Evolutionary conservation across 1,284 basidiomycete genomes (phyloP), one percentile per base, ranked within the genome.

Genomic region (Microbotryomycetes sp.): DNA sequence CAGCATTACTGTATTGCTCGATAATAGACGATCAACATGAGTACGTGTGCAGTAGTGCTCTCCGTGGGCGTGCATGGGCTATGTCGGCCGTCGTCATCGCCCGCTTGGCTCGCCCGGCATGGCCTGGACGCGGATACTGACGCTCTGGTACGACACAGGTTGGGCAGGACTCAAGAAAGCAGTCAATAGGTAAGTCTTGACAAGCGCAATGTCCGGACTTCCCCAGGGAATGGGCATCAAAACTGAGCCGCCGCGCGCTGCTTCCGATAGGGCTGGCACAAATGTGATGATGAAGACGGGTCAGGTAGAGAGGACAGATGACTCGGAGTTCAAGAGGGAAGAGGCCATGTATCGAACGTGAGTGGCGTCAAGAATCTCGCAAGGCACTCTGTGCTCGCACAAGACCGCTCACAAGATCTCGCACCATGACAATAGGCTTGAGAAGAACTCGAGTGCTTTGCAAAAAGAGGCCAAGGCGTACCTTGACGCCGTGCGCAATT

Each of bases 401-500:
- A n/a, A n/a, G n/a, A 18, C 47, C 24, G 21, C 16, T 28, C 13
- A 46, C 31, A 49, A 21, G 23, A 28, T 45, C 48, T 29, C 46
- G 54, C 1, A 21, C 52, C 41, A 41, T 59, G 21, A 48, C 13
- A 3, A 29, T 74, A 96, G 91, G 45, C 90, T 87, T 76, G 92
- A 96, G 81, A 96, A 94, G 79, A 92, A 96, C 80, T 87, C 87
- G 54, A 86, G 86, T 71, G 82, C 83, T 5, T 77, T 99, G 55
- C 93, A 97, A 78, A 97, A 97, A 76, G 91, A 97, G 70, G 88
- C 89, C 71, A 98, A 97, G 79, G 83, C 83, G 0, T 98, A 97
- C 73, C 83, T 93, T 69, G 96, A 98, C 76, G 85, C 92, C 4
- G 92, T 98, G 84, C 83, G 88, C 74, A 83, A 90, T 90, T 69